Evolutionary conservation across 345 rosid genomes (phyloP).

Genomic region (Brassica juncea): DNA sequence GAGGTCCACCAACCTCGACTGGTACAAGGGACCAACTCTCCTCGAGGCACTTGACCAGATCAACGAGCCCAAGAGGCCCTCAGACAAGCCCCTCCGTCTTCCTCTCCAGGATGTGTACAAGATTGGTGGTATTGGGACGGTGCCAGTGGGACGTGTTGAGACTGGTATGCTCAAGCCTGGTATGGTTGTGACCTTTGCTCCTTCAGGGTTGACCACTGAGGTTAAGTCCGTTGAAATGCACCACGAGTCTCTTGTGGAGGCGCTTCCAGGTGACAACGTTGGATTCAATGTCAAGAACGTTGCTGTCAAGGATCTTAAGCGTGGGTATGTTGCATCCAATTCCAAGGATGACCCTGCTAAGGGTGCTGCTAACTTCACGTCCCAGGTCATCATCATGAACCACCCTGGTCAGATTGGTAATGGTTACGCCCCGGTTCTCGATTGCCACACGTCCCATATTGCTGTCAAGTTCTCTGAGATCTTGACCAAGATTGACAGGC

Average conservation of each 20-base stretch:
- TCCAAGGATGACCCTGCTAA: slow-evolving; percentile 83
- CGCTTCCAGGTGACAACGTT: slow-evolving; percentile 75
- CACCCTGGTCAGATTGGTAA: slow-evolving; percentile 93
- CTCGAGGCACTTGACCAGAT: slow-evolving; percentile 51
- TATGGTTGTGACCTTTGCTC: slow-evolving; percentile 72
- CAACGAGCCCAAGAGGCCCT: slow-evolving; percentile 70
- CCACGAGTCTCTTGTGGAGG: slow-evolving; percentile 75
- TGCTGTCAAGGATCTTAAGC: slow-evolving; percentile 83
- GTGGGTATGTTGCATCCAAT: slow-evolving; percentile 77
- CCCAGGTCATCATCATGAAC: slow-evolving; percentile 88
- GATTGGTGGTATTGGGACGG: slow-evolving; percentile 88
- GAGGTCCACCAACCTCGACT: slow-evolving; percentile 55
- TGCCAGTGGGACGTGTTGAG: slow-evolving; percentile 75
- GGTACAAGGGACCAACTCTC: slow-evolving; percentile 58
- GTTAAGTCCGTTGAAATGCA: slow-evolving; percentile 92
- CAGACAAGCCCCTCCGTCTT: slow-evolving; percentile 89
- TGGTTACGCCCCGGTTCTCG: slow-evolving; percentile 80
- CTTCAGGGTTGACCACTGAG: slow-evolving; percentile 74
- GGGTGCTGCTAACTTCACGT: slow-evolving; percentile 70
- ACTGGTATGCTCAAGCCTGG: slow-evolving; percentile 74
- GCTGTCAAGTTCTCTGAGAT: slow-evolving; percentile 64
- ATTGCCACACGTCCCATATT: slow-evolving; percentile 83
- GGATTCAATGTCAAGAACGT: slow-evolving; percentile 85
- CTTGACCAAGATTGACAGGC: neutral
- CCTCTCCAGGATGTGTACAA: slow-evolving; percentile 90